Percentiles rank a stretch among this genome's conserved stretches.
Evolutionary conservation across 257 asterid species (phyloP).

Genomic region (Datura wrightii): DNA sequence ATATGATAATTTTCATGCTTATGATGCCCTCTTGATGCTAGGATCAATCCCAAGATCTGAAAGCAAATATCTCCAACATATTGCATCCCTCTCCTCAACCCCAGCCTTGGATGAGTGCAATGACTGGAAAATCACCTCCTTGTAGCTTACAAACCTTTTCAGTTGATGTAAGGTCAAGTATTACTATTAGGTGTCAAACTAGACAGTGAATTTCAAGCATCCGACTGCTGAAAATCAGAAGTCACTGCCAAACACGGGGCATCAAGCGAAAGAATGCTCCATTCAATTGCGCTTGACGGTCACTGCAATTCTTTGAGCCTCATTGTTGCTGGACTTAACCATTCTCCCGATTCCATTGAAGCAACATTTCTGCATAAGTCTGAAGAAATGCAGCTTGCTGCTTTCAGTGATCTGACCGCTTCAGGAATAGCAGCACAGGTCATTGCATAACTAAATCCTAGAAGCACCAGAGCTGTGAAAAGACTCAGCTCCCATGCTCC

Average conservation of each 20-base stretch:
- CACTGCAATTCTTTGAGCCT: conserved; percentile 2
- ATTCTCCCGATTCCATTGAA: not conserved
- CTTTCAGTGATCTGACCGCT: not conserved
- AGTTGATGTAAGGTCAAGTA: not conserved
- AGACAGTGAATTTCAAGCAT: not conserved
- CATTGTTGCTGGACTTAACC: conserved; percentile 10
- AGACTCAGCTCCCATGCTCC: conserved; percentile 1
- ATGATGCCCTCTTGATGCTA: not conserved
- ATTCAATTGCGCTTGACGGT: not conserved
- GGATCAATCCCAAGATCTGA: conserved; percentile 5
- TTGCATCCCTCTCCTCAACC: conserved; percentile 29
- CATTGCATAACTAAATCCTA: not conserved
- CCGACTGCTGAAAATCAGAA: not conserved
- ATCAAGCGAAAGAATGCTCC: not conserved
- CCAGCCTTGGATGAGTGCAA: not conserved
- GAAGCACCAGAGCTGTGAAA: not conserved
- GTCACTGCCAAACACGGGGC: not conserved
- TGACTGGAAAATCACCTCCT: conserved; percentile 14
- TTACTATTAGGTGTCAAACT: not conserved
- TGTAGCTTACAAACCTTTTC: not conserved
- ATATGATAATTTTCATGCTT: not conserved
- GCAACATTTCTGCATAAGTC: not conserved
- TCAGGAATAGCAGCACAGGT: not conserved
- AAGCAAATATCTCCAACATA: not conserved
- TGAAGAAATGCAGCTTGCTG: not conserved